A percentile compares a stretch with the other conserved stretches of the same genome.
phyloP scores from a whole-genome alignment of 495 filamentous ascomycete species.

The Aspergillus hancockii region DNA sequence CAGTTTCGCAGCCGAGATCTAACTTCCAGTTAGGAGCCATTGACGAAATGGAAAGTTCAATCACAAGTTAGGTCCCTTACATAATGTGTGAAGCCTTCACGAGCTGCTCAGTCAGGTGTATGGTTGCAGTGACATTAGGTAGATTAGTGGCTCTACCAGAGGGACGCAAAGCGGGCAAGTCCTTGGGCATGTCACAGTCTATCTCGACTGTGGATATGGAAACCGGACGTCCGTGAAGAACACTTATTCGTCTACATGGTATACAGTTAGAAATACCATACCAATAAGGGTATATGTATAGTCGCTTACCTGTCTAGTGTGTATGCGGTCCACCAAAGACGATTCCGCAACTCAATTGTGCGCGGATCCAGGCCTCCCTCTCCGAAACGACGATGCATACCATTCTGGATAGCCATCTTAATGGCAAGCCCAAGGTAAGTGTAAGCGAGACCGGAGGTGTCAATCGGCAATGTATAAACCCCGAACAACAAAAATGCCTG shows the following conservation, averaged over 20 bases:
- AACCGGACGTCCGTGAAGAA: constrained; percentile 19
- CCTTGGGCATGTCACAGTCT: constrained; percentile 14
- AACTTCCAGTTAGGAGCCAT: not conserved
- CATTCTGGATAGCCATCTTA: constrained; percentile 20
- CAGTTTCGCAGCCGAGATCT: constrained; percentile 12
- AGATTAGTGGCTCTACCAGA: constrained; percentile 6
- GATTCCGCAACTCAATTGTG: constrained; percentile 15
- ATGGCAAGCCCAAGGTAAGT: constrained; percentile 19
- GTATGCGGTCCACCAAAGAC: constrained; percentile 19
- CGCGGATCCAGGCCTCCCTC: not conserved
- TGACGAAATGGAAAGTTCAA: not conserved
- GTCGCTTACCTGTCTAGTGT: constrained; percentile 12
- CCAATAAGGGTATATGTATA: not conserved
- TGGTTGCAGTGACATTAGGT: constrained; percentile 13
- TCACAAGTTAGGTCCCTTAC: not conserved
- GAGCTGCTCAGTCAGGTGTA: constrained; percentile 16
- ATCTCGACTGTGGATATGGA: constrained; percentile 12
- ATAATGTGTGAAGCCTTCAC: constrained; percentile 12
- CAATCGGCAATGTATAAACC: constrained; percentile 19
- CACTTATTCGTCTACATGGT: constrained; percentile 12
- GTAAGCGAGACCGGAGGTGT: constrained; percentile 19
- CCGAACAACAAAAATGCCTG: constrained; percentile 19
- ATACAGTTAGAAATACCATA: not conserved
- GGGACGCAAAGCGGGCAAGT: constrained; percentile 4
- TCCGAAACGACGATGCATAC: constrained; percentile 16